Base-by-base conservation (phyloP, 2,329 filamentous ascomycete genomes). In the Alternaria tenuissima region DNA sequence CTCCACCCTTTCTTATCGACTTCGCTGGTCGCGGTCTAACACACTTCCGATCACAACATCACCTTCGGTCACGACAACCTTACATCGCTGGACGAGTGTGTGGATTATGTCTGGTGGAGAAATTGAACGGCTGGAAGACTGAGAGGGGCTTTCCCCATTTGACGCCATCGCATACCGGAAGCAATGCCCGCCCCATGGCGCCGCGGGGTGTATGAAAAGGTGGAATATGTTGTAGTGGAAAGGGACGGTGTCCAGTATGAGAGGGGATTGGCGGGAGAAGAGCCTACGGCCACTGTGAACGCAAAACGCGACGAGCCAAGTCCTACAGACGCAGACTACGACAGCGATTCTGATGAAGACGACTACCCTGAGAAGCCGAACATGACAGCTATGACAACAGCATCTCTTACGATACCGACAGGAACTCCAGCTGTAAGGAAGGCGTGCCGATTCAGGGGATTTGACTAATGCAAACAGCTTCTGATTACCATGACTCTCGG, bases 91-190 rank as follows among this genome's bases (percentile, higher is more conserved):
- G 65, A 63, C 67, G 64, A 66, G 55, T 61, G 71, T 73, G 75
- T 73, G 75, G 74, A 78, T 57, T 61, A 61, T 78, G 76, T 68
- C 72, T 69, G 71, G 68, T 69, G 67, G 64, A 66, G 54, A 64
- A 57, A 62, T 67, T 64, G 59, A 72, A 62, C 67, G 69, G 72
- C 69, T 69, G 72, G 70, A 77, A 73, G 71, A 71, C 67, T 77
- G 75, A 77, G 64, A 70, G 72, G 69, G 69, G 65, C 49, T 60
- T 52, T 60, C 62, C 67, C 66, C 60, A 68, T 66, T 62, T 67
- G 57, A 70, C 55, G 57, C 68, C 54, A 64, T 59, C 52, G 39
- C 61, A 48, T 54, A 60, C 49, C 64, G 66, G 65, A 68, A 56
- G 69, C 70, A 58, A 78, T 78, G 76, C 71, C 70, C 42, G 61